Evolutionary conservation across 2,329 filamentous ascomycete genomes (phyloP).

Genomic region (Mycosphaerella arachidis): DNA sequence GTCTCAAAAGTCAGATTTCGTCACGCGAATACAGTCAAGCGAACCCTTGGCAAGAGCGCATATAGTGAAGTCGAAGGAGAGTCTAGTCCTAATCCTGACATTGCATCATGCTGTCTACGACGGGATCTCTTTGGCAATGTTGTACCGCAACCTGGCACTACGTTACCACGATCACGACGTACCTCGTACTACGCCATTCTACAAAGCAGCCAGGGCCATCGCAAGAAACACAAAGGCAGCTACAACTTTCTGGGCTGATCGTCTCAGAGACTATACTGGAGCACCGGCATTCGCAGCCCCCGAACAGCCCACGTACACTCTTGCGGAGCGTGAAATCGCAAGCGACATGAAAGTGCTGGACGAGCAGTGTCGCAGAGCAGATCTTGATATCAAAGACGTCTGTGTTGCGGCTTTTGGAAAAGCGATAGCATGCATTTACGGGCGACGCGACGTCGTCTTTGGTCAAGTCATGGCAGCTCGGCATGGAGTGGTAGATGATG

Average conservation of each 20-base stretch:
- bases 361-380: constrained; percentile 5
- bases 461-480: constrained; percentile 17
- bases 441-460: constrained; percentile 14
- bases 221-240: constrained; percentile 5
- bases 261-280: constrained; percentile 8
- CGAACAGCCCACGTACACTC: background rate
- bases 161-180: background rate
- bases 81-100: constrained; percentile 11
- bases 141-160: constrained; percentile 9
- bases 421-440: constrained; percentile 8
- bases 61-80: background rate
- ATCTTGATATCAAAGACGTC: constrained; percentile 11
- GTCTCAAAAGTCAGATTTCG: constrained; percentile 7
- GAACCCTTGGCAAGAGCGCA: constrained; percentile 6
- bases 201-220: constrained; percentile 10
- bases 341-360: background rate
- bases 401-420: constrained; percentile 12
- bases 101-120: constrained; percentile 21
- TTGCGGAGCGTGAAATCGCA: background rate
- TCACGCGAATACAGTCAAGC: background rate
- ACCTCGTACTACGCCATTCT: constrained; percentile 11
- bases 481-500: constrained; percentile 2
- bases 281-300: background rate
- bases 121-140: constrained; percentile 12
- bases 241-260: constrained; percentile 12